Base-by-base conservation (phyloP, 2,329 filamentous ascomycete species). In the Microcyclospora pomicola region DNA sequence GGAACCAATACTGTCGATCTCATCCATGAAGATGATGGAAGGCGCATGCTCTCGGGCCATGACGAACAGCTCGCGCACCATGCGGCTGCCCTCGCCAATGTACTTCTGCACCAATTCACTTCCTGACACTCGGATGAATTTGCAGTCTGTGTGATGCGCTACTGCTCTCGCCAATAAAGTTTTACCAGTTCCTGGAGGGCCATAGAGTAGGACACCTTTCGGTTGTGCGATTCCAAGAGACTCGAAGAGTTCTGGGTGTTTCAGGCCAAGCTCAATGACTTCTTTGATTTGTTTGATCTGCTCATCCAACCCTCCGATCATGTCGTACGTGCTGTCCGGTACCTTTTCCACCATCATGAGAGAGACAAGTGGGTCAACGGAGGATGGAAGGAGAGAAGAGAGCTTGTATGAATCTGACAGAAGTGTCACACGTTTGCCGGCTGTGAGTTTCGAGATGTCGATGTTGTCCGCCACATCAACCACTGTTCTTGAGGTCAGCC, bases 311-410 rank as follows among this genome's bases (percentile, higher is more conserved):
- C 91, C 91, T 66, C 91, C 91, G 61, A 98, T 98, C 91, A 98
- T 98, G 67, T 98, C 91, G 71, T 98, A 98, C 59, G 91, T 98
- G 68, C 86, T 95, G 71, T 98, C 91, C 12, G 91, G 91, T 12
- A 98, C 91, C 72, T 98, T 98, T 62, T 98, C 91, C 37, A 98
- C 91, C 91, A 98, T 98, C 91, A 98, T 98, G 60, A 98, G 82
- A 28, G 91, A 98, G 40, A 98, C 91, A 41, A 98, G 81, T 29
- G 91, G 91, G 59, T 98, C 91, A 58, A 98, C 91, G 14, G 91
- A 98, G 39, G 91, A 96, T 14, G 91, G 91, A 9, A 98, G 77
- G 68, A 96, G 92, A 71, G 95, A 95, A 60, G 96, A 91, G 54
- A 98, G 80, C 66, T 95, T 95, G 73, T 98, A 98, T 49, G 84